Conservation (phyloP, 495 filamentous ascomycete genomes). For the Cryomyces minteri region DNA sequence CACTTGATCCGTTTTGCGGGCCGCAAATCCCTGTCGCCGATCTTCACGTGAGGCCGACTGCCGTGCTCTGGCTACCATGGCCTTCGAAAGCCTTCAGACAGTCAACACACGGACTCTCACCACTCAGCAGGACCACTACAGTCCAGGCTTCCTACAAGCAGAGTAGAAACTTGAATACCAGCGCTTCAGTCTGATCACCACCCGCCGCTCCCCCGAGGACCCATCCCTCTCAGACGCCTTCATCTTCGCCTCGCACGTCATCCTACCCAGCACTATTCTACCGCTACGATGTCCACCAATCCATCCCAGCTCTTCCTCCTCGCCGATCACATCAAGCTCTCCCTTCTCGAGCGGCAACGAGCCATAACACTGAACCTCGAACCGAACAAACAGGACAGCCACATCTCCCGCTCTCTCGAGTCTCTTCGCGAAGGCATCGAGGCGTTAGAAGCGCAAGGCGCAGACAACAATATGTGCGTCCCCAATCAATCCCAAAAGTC, state of each 20-base stretch:
- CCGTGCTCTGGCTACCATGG: too few species aligned
- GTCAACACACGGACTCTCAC: too few species aligned
- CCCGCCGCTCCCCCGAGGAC: too few species aligned
- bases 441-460: conserved; percentile 43
- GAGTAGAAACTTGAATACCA: too few species aligned
- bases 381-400: conserved; percentile 68
- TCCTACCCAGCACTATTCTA: neutral
- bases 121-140: too few species aligned
- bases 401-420: conserved; percentile 77
- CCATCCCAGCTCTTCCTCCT: conserved; percentile 48
- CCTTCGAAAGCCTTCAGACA: too few species aligned
- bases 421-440: conserved; percentile 72
- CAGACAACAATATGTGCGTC: conserved; percentile 14
- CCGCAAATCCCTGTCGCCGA: too few species aligned
- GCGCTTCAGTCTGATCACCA: too few species aligned
- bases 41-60: too few species aligned
- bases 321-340: conserved; percentile 63
- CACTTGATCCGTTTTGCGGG: too few species aligned
- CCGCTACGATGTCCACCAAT: conserved; percentile 32
- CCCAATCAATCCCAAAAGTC: too few species aligned
- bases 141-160: too few species aligned
- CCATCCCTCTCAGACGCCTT: neutral
- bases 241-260: neutral
- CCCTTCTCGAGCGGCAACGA: conserved; percentile 72
- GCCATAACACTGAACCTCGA: conserved; percentile 67